These are phyloP conservation scores for Canariomyces notabilis DNA, from an alignment of 2,329 filamentous ascomycete genomes.

Conservation along the genomic window DNA sequence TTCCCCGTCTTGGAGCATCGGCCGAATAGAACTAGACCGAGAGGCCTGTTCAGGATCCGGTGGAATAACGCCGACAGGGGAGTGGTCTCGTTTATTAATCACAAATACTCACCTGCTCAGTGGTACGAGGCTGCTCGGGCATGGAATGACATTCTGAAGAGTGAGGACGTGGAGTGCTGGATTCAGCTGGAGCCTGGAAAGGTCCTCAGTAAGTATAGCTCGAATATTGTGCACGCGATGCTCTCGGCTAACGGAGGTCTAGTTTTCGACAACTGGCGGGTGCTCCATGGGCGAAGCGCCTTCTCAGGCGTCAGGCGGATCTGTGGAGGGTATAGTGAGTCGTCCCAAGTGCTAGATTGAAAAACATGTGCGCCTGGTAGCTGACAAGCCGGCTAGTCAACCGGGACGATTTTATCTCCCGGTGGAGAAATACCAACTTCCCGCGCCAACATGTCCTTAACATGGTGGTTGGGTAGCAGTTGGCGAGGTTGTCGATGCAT, in stretches of 20 bases:
- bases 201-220: constrained; percentile 57
- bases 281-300: constrained; percentile 77
- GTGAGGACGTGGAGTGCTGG: constrained; percentile 66
- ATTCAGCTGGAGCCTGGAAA: constrained; percentile 75
- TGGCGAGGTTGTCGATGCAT: not conserved
- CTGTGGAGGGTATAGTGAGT: constrained; percentile 85
- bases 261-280: constrained; percentile 97
- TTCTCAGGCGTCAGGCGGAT: constrained; percentile 84
- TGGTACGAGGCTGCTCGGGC: constrained; percentile 81
- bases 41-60: constrained; percentile 54
- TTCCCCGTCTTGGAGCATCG: constrained; percentile 65
- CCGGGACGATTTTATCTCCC: constrained; percentile 74
- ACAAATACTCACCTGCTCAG: constrained; percentile 41
- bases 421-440: constrained; percentile 68
- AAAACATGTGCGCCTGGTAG: not conserved
- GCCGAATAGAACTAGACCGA: constrained; percentile 42
- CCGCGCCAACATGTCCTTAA: constrained; percentile 40
- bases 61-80: constrained; percentile 95
- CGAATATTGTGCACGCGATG: not conserved
- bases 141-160: constrained; percentile 66
- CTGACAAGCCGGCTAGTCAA: constrained; percentile 49
- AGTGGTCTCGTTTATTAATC: constrained; percentile 52
- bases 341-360: not conserved
- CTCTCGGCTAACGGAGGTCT: constrained; percentile 10
- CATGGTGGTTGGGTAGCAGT: constrained; percentile 27